Conservation (phyloP, 1,139 yeast species). For the Pichia sp. region DNA sequence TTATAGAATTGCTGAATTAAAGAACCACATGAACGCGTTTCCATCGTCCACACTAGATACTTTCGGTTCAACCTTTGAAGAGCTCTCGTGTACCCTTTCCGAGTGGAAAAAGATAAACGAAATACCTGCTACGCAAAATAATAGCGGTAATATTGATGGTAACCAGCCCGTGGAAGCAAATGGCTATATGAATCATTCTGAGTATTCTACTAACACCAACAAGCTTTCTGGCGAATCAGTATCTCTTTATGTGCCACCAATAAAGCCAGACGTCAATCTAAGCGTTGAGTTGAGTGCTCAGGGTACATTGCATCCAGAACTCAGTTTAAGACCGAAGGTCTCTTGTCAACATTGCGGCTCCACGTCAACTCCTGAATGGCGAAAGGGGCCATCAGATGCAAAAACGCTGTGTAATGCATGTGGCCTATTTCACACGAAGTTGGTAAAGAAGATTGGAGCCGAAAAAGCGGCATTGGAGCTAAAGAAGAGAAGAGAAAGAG, state of each 20-base stretch:
- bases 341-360: constrained; percentile 57
- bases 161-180: too few relatives aligned
- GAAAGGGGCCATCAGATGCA: constrained; percentile 73
- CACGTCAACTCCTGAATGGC: constrained; percentile 77
- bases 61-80: too few relatives aligned
- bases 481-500: constrained; percentile 21
- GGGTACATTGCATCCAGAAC: constrained; percentile 26
- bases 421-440: constrained; percentile 68
- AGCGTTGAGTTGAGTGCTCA: constrained; percentile 19
- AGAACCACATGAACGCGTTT: too few relatives aligned
- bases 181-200: too few relatives aligned
- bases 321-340: constrained; percentile 24
- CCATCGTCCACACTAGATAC: too few relatives aligned
- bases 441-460: constrained; percentile 51
- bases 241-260: constrained; percentile 24
- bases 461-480: constrained; percentile 26
- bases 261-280: constrained; percentile 15
- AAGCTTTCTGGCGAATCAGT: constrained; percentile 25
- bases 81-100: too few relatives aligned
- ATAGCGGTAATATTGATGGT: too few relatives aligned
- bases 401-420: constrained; percentile 76
- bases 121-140: too few relatives aligned
- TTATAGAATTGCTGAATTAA: too few relatives aligned
- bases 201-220: too few relatives aligned
- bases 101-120: too few relatives aligned